phyloP scores from a whole-genome alignment of 1,139 yeast species.

The Blastobotrys capitulatus region DNA sequence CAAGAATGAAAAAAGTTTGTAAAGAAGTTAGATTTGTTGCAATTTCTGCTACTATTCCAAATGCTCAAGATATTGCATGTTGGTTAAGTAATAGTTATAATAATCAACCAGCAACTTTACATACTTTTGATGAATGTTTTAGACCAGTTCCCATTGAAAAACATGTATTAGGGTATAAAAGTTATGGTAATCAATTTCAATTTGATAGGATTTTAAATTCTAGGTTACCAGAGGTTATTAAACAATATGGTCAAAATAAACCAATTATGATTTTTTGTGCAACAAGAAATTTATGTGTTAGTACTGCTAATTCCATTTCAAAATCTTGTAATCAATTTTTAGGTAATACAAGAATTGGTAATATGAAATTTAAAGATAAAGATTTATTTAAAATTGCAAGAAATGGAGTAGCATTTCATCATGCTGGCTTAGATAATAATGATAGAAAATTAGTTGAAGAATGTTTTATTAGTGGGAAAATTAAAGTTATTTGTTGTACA shows the following conservation, averaged over 20 bases:
- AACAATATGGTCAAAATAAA: background rate
- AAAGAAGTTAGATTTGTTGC: conserved; percentile 2
- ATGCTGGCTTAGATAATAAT: conserved; percentile 91
- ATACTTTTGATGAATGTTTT: conserved; percentile 72
- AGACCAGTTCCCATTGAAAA: conserved; percentile 93
- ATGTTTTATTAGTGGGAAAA: conserved; percentile 77
- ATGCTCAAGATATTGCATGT: conserved; percentile 3
- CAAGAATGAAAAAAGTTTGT: conserved; percentile 6
- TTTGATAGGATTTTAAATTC: conserved; percentile 5
- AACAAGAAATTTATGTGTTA: conserved; percentile 3
- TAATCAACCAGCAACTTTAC: conserved; percentile 54
- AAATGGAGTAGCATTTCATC: conserved; percentile 87
- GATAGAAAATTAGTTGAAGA: conserved; percentile 88
- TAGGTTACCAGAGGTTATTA: background rate
- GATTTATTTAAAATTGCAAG: conserved; percentile 80
- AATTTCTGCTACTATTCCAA: conserved; percentile 2
- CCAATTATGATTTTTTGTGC: conserved; percentile 9
- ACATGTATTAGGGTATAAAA: conserved; percentile 79
- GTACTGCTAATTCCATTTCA: conserved; percentile 3
- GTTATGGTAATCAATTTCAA: conserved; percentile 29
- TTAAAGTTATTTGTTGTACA: conserved; percentile 88
- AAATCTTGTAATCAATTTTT: background rate
- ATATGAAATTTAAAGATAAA: conserved; percentile 64
- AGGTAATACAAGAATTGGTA: background rate
- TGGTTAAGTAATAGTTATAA: conserved; percentile 49